These are phyloP conservation scores for Fennellomyces sp. DNA, from an alignment of 371 early-diverging fungal species.

Conservation along the genomic window DNA sequence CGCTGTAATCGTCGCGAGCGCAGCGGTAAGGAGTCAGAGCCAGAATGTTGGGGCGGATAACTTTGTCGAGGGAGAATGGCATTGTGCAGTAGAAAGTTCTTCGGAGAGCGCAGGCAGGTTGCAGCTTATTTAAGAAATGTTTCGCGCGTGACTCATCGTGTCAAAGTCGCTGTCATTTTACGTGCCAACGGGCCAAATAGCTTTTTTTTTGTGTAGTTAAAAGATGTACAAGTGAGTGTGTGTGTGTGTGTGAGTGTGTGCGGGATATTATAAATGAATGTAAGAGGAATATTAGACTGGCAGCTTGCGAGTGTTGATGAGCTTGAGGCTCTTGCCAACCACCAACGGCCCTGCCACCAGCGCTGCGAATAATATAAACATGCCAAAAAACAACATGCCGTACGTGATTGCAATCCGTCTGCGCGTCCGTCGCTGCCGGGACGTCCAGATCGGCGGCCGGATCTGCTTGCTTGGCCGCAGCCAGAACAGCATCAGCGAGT, in stretches of 20 bases:
- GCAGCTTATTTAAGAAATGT: too few relatives aligned
- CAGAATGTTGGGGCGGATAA: slow-evolving; percentile 94
- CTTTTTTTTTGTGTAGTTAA: neutral
- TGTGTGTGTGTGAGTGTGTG: neutral
- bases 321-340: slow-evolving; percentile 27
- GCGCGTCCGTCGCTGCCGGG: slow-evolving; percentile 61
- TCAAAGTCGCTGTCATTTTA: too few relatives aligned
- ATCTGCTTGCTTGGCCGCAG: slow-evolving; percentile 80
- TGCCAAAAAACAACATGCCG: slow-evolving; percentile 67
- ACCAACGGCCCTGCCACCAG: slow-evolving; percentile 68
- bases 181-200: too few relatives aligned
- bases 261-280: too few relatives aligned
- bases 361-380: slow-evolving; percentile 61
- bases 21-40: slow-evolving; percentile 93
- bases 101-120: too few relatives aligned
- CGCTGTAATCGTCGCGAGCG: slow-evolving; percentile 94
- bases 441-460: slow-evolving; percentile 77
- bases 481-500: slow-evolving; percentile 89
- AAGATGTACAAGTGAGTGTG: neutral
- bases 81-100: too few relatives aligned
- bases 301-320: slow-evolving; percentile 25
- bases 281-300: slow-evolving; percentile 29
- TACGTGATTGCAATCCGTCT: slow-evolving; percentile 66
- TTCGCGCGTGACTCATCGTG: too few relatives aligned
- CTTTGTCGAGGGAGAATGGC: slow-evolving; percentile 69